Conservation (phyloP, 2,329 filamentous ascomycete species). For the Penicillium paneum region DNA sequence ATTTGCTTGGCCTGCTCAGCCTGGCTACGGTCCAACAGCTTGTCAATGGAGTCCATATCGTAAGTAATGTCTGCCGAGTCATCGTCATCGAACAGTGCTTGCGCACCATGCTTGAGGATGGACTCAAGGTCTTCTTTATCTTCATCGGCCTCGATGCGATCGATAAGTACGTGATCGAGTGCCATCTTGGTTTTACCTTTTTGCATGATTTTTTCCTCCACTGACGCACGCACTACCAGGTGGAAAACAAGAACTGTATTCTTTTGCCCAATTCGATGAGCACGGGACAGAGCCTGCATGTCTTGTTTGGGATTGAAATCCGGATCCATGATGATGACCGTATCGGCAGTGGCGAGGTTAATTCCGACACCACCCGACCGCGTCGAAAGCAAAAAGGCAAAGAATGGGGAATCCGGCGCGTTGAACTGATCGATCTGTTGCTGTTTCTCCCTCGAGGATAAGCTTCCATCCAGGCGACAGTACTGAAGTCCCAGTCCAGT, state of each 20-base stretch:
- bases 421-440: slow-evolving; percentile 94
- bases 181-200: slow-evolving; percentile 95
- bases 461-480: slow-evolving; percentile 79
- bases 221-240: slow-evolving; percentile 81
- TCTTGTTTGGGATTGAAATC: slow-evolving; percentile 99
- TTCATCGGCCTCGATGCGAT: slow-evolving; percentile 83
- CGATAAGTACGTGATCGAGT: slow-evolving; percentile 89
- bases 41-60: slow-evolving; percentile 77
- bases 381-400: slow-evolving; percentile 90
- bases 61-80: slow-evolving; percentile 71
- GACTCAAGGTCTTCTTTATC: slow-evolving; percentile 79
- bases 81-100: slow-evolving; percentile 77
- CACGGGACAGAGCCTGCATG: slow-evolving; percentile 88
- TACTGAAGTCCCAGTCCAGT: slow-evolving; percentile 69
- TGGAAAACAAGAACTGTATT: slow-evolving; percentile 96
- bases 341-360: slow-evolving; percentile 94
- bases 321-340: slow-evolving; percentile 93
- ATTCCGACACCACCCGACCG: slow-evolving; percentile 95
- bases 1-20: slow-evolving; percentile 70
- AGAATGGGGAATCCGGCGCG: slow-evolving; percentile 73
- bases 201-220: slow-evolving; percentile 94
- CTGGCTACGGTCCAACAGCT: slow-evolving; percentile 80
- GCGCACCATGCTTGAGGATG: slow-evolving; percentile 81
- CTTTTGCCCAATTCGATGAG: slow-evolving; percentile 93
- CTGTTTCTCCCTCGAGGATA: slow-evolving; percentile 82